Conservation (phyloP, 441 rosid species). For the Populus trichocarpa region DNA sequence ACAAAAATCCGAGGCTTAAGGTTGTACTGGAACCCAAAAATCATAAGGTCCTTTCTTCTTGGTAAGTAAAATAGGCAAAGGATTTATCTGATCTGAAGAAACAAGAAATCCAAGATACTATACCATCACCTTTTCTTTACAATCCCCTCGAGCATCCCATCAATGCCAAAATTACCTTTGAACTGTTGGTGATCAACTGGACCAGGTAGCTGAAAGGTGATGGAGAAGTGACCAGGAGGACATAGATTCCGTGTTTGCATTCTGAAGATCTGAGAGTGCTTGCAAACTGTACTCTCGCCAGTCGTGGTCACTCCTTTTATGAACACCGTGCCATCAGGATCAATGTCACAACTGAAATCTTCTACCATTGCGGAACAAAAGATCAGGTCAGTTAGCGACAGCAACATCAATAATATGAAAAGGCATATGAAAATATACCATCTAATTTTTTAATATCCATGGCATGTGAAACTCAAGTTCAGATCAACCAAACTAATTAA, state of each 20-base stretch:
- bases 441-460: neutral
- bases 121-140: constrained; percentile 19
- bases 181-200: constrained; percentile 56
- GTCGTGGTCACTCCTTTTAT: constrained; percentile 69
- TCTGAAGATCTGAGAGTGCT: constrained; percentile 51
- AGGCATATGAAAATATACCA: neutral
- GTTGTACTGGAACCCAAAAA: too few species aligned
- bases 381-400: neutral
- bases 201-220: constrained; percentile 70
- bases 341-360: constrained; percentile 64
- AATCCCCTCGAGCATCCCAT: constrained; percentile 64
- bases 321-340: constrained; percentile 53
- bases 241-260: constrained; percentile 67
- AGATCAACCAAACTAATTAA: neutral
- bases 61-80: too few species aligned
- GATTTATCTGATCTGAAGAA: too few species aligned
- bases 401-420: constrained; percentile 6
- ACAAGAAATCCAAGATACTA: neutral
- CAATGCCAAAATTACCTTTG: constrained; percentile 40
- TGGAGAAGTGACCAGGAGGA: constrained; percentile 70
- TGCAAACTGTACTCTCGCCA: constrained; percentile 66
- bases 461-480: neutral
- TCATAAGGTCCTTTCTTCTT: neutral
- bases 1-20: too few species aligned
- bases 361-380: constrained; percentile 34